Conservation (phyloP, 176 grass and related monocot genomes). For the Hordeum vulgare region DNA sequence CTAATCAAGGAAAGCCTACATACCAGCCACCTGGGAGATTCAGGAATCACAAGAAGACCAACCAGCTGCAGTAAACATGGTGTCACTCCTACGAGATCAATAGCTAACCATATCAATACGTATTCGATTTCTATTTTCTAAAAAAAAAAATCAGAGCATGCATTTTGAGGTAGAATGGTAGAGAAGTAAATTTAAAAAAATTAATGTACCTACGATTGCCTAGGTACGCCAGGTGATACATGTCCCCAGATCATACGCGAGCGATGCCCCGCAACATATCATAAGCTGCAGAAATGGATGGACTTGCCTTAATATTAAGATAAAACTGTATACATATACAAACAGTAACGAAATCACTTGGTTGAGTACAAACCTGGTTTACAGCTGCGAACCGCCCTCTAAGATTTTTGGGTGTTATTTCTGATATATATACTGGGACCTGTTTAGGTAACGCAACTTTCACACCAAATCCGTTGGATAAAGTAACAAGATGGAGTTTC, state of each 20-base stretch:
- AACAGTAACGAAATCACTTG: not conserved
- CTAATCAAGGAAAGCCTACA: not conserved
- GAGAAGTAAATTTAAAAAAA: not conserved
- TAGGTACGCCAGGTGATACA: slow-evolving; percentile 63
- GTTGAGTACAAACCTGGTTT: slow-evolving; percentile 42
- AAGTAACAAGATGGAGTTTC: not conserved
- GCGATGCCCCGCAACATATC: slow-evolving; percentile 76
- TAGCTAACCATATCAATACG: not conserved
- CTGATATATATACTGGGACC: slow-evolving; percentile 89
- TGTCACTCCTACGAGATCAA: slow-evolving; percentile 36
- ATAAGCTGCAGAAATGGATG: slow-evolving; percentile 45
- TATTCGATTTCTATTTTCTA: too few species aligned
- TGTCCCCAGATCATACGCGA: slow-evolving; percentile 56
- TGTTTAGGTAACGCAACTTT: slow-evolving; percentile 19
- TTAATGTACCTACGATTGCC: slow-evolving; percentile 60
- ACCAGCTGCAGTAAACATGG: slow-evolving; percentile 68
- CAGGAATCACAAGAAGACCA: slow-evolving; percentile 61
- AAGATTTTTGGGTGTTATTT: slow-evolving; percentile 84
- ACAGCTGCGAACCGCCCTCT: slow-evolving; percentile 75
- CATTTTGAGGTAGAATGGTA: not conserved
- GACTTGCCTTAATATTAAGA: not conserved
- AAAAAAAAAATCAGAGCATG: not conserved
- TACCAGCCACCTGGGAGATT: slow-evolving; percentile 89
- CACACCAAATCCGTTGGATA: not conserved
- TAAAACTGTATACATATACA: not conserved